Conservation (phyloP, 2,329 filamentous ascomycete species). For the Sphaerulina populicola region DNA sequence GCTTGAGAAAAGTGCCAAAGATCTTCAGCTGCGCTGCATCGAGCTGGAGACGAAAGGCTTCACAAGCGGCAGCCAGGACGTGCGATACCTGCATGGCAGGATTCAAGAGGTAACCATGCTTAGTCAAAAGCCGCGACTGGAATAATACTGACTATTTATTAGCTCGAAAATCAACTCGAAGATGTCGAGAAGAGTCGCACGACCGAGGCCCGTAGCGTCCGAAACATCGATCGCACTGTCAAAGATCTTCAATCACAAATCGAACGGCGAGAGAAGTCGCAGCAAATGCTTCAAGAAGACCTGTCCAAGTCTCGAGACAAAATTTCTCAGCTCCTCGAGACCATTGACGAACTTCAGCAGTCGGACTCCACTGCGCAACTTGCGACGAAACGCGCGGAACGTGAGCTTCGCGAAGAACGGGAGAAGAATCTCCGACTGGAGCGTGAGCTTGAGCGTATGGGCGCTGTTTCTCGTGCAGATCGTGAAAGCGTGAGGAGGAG, state of each 20-base stretch:
- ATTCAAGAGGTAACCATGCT: constrained; percentile 73
- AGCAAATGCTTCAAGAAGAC: constrained; percentile 73
- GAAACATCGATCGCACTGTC: constrained; percentile 87
- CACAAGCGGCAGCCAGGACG: constrained; percentile 86
- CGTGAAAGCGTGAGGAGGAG: constrained; percentile 36
- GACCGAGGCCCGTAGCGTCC: constrained; percentile 75
- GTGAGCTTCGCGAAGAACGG: constrained; percentile 79
- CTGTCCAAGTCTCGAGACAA: constrained; percentile 80
- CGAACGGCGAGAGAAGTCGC: constrained; percentile 81
- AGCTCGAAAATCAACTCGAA: constrained; percentile 60
- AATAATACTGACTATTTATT: constrained; percentile 15
- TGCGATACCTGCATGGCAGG: constrained; percentile 86
- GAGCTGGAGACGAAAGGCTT: constrained; percentile 97
- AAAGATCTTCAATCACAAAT: constrained; percentile 89
- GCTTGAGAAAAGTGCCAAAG: constrained; percentile 82
- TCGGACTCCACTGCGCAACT: constrained; percentile 77
- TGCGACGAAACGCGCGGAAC: constrained; percentile 72
- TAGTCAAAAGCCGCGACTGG: neutral
- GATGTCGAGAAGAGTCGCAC: constrained; percentile 69
- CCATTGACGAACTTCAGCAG: constrained; percentile 88
- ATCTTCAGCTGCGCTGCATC: constrained; percentile 79
- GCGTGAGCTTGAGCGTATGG: constrained; percentile 61
- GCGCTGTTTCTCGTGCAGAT: constrained; percentile 65
- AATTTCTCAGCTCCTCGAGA: constrained; percentile 76
- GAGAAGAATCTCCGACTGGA: constrained; percentile 77